Conservation (phyloP, 73 alveolate genomes). For the Symbiodinium pilosum region DNA sequence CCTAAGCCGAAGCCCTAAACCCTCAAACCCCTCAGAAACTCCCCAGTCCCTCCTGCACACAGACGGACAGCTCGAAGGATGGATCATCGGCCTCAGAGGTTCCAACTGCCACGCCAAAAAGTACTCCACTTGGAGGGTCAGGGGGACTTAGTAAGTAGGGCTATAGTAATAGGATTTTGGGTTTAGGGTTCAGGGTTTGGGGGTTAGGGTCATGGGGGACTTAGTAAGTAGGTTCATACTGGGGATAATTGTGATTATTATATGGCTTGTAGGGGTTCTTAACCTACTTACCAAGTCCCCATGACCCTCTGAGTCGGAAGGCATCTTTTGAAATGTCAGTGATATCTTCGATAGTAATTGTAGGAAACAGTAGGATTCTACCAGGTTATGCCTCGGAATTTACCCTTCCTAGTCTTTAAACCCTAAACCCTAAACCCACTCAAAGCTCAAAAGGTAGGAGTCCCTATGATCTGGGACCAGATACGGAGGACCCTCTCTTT, state of each 20-base stretch:
- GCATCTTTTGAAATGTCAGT: too few relatives aligned
- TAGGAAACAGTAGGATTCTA: not conserved
- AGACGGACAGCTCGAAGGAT: slow-evolving; percentile 67
- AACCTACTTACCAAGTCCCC: too few relatives aligned
- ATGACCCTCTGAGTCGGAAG: too few relatives aligned
- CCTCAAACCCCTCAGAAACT: not conserved
- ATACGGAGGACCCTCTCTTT: too few relatives aligned
- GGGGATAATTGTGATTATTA: too few relatives aligned
- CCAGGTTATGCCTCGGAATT: not conserved
- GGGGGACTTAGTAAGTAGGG: not conserved
- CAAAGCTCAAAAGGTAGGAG: too few relatives aligned
- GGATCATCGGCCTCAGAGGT: slow-evolving; percentile 35
- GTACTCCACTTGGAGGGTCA: not conserved
- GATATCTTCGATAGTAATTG: too few relatives aligned
- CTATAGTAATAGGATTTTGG: not conserved
- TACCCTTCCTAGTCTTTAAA: not conserved
- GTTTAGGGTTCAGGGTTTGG: not conserved
- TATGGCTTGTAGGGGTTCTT: too few relatives aligned
- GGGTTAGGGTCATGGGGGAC: too few relatives aligned
- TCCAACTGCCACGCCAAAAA: not conserved
- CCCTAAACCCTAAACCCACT: not conserved
- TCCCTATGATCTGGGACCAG: too few relatives aligned
- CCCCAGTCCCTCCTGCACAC: not conserved
- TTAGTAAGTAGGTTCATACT: too few relatives aligned
- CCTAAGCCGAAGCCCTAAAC: slow-evolving; percentile 2